Base-by-base conservation (phyloP, 1,284 basidiomycete species). In the Boletus semigastroideus region DNA sequence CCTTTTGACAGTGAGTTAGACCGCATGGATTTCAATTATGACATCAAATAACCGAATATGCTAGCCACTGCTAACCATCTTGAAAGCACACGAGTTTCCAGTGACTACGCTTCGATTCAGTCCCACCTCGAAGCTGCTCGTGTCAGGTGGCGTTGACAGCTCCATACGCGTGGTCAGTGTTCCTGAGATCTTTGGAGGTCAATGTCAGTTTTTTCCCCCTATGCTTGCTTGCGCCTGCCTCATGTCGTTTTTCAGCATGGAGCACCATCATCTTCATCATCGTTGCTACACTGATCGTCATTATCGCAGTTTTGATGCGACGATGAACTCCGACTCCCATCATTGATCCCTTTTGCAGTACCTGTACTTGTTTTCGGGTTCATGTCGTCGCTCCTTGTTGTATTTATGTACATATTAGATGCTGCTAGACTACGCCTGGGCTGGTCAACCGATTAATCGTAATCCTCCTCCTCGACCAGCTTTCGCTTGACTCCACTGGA, bases 51-150 rank as follows among this genome's bases (percentile, higher is more conserved):
- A 33, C 17, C 20, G 33, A 48, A 49, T 55, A 49, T 36, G 22
- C 38, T 41, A 97, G 93, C 93, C 94, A 1, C 71, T 95, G 10
- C 73, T 93, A 31, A 87, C 87, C 31, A 95, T 99, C 54, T 77
- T 98, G 44, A 91, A 93, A 68, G 91, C 95, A 0, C 97, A 99
- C 70, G 92, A 94, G 57, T 96, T 99, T 69, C 93, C 97, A 3
- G 84, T 93, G 2, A 99, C 96, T 0, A 86, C 89, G 1, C 72
- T 99, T 51, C 82, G 82, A 52, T 98, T 99, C 76, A 95, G 90
- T 66, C 89, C 93, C 0, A 77, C 83, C 5, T 87, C 87, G 14
- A 83, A 78, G 17, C 61, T 95, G n/a, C 79, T 99, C n/a, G 80
- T 94, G 20, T 94, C 92, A 6, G 94, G 90, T 5, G 94, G 93